Evolutionary conservation across 2,329 filamentous ascomycete species (phyloP), one percentile per base, ranked within the genome.

Genomic region (Pezicula neosporulosa): DNA sequence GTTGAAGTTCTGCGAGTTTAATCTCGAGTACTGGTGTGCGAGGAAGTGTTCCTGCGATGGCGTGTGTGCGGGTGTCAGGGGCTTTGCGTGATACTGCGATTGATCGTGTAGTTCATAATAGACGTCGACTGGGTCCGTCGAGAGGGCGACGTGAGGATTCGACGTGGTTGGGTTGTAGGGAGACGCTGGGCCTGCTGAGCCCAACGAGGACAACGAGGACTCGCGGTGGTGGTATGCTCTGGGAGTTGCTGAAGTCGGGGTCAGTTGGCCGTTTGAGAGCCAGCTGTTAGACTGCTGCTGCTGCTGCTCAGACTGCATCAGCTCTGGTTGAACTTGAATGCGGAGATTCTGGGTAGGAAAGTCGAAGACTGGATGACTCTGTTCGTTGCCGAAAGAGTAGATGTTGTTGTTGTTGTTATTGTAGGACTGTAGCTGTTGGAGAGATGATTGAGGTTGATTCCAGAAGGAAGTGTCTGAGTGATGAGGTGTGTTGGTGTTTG

Each of bases 181-280:
- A 16, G 82, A 85, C 0, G 76, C 72, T 16, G 82, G 82, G n/a
- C 78, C 80, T 35, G 78, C 74, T 0, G 82, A 85, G 10, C 78
- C 80, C 38, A 84, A 60, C 0, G 82, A 85, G 0, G 82, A 85
- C 36, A 82, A 68, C 6, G 81, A 85, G 2, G 81, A 80, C 56
- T 85, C 81, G 58, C 82, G 77, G 43, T 85, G 74, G 60, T 85
- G 82, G 21, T 44, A 44, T 18, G 54, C 50, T 54, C 62, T 60
- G 16, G 61, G 60, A 13, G 58, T 56, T 16, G 51, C 51, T 37
- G 66, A 66, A 28, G 60, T 62, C n/a, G 65, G 64, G 6, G 65
- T 66, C 42, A 65, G 55, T 56, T 66, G 63, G 45, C 60, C 63
- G 58, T 64, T 61, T n/a, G 61, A 58, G 36, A 60, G 56, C 61